phyloP scores from a whole-genome alignment of 2,329 filamentous ascomycete species.

The Nemania diffusa region DNA sequence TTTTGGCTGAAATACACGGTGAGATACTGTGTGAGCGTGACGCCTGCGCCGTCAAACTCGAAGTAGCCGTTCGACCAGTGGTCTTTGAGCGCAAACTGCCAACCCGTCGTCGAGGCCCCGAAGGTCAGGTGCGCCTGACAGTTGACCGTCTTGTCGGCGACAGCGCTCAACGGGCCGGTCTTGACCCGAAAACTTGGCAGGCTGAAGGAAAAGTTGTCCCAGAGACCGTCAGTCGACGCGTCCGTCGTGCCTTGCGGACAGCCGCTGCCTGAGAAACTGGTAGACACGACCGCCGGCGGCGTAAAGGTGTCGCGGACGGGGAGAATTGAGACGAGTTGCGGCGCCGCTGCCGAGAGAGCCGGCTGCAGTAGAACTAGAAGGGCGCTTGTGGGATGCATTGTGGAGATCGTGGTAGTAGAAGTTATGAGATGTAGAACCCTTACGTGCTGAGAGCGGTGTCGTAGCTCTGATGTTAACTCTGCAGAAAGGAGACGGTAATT shows the following conservation, averaged over 20 bases:
- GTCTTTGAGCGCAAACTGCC: constrained; percentile 40
- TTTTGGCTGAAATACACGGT: constrained; percentile 40
- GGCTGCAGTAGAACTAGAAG: constrained; percentile 12
- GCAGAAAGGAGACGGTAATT: neutral
- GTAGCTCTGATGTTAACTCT: too few species aligned
- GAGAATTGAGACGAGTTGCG: constrained; percentile 13
- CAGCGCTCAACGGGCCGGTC: constrained; percentile 20
- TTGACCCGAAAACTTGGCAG: constrained; percentile 37
- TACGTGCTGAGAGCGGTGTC: neutral
- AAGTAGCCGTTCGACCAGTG: constrained; percentile 37
- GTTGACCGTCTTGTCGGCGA: constrained; percentile 35
- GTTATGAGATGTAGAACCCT: neutral
- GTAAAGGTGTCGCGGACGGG: constrained; percentile 22
- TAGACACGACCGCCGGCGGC: constrained; percentile 32
- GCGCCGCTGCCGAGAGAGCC: constrained; percentile 15
- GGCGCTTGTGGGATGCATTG: constrained; percentile 9
- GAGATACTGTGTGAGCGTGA: constrained; percentile 39
- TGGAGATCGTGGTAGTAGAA: neutral
- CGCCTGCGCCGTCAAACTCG: constrained; percentile 31
- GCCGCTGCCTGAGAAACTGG: constrained; percentile 40
- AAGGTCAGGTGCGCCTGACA: constrained; percentile 40
- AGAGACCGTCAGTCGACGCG: constrained; percentile 24
- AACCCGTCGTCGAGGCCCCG: constrained; percentile 32
- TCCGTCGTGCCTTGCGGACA: constrained; percentile 36
- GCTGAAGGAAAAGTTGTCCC: constrained; percentile 36